Conservation (phyloP, 1,284 basidiomycete species). For the Apiotrichum domesticum region DNA sequence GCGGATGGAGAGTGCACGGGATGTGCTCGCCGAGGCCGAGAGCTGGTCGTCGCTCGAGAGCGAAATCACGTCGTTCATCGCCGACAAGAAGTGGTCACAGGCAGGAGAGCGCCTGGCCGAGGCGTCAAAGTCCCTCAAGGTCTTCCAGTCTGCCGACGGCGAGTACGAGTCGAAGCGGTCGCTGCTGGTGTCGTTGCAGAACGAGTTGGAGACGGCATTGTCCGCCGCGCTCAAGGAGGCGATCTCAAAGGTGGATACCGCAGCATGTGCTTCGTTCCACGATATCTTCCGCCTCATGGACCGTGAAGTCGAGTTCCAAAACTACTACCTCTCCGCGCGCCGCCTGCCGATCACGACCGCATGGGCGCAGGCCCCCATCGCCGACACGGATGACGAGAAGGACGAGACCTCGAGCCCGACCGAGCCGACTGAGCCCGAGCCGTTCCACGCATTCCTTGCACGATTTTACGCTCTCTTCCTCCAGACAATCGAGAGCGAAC, state of each 20-base stretch:
- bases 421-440: conserved; percentile 26
- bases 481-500: conserved; percentile 60
- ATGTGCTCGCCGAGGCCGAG: conserved; percentile 82
- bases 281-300: conserved; percentile 83
- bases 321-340: conserved; percentile 83
- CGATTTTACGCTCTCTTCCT: conserved; percentile 59
- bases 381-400: conserved; percentile 2
- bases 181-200: conserved; percentile 82
- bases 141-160: conserved; percentile 74
- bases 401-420: neutral
- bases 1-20: conserved; percentile 76
- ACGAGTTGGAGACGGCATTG: conserved; percentile 82
- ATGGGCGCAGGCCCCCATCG: conserved; percentile 56
- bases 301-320: conserved; percentile 79
- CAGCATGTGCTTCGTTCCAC: conserved; percentile 54
- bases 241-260: conserved; percentile 65
- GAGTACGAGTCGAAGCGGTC: conserved; percentile 78
- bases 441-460: conserved; percentile 62
- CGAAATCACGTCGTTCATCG: conserved; percentile 74
- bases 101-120: conserved; percentile 83
- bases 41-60: conserved; percentile 89
- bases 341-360: conserved; percentile 57
- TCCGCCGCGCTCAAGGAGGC: conserved; percentile 78
- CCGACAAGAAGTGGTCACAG: conserved; percentile 61
- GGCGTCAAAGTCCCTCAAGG: conserved; percentile 75